Percentiles rank a stretch among this genome's conserved stretches.
phyloP scores from a whole-genome alignment of 1,139 yeast genomes.

The Suhomyces wounanorum region DNA sequence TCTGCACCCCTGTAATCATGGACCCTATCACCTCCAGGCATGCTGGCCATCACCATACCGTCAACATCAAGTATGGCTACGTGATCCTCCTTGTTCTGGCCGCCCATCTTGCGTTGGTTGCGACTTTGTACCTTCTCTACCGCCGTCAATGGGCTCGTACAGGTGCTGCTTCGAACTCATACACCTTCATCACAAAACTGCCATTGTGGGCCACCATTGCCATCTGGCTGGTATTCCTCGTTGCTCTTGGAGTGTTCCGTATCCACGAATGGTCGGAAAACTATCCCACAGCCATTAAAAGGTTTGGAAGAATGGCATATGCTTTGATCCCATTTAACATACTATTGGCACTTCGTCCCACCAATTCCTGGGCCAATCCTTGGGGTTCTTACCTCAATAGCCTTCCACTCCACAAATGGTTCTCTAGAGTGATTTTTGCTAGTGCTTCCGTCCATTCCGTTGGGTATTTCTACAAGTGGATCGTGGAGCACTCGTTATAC shows the following conservation, averaged over 20 bases:
- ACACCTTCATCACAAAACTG: conserved; percentile 9
- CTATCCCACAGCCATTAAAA: conserved; percentile 29
- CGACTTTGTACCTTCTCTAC: conserved; percentile 4
- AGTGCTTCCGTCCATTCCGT: conserved; percentile 57
- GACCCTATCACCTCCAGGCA: conserved; percentile 21
- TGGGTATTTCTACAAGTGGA: conserved; percentile 56
- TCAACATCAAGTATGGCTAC: conserved; percentile 54
- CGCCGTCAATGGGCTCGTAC: conserved; percentile 24
- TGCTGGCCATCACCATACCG: conserved; percentile 34
- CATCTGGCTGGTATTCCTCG: conserved; percentile 35
- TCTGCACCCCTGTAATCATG: background rate
- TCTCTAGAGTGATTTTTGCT: conserved; percentile 62
- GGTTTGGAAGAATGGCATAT: conserved; percentile 64
- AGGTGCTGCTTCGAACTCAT: conserved; percentile 26
- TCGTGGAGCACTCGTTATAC: conserved; percentile 29
- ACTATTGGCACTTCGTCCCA: conserved; percentile 57
- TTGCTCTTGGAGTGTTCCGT: conserved; percentile 24
- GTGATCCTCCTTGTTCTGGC: conserved; percentile 38
- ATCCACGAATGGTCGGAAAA: conserved; percentile 24
- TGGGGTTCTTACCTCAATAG: conserved; percentile 51
- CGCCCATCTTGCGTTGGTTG: conserved; percentile 23
- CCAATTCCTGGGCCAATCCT: conserved; percentile 39
- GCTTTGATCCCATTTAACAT: conserved; percentile 67
- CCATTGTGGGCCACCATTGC: conserved; percentile 32
- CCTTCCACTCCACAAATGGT: conserved; percentile 75